Base-by-base conservation (phyloP, 768 basidiomycete species). In the Suillus tomentosus region DNA sequence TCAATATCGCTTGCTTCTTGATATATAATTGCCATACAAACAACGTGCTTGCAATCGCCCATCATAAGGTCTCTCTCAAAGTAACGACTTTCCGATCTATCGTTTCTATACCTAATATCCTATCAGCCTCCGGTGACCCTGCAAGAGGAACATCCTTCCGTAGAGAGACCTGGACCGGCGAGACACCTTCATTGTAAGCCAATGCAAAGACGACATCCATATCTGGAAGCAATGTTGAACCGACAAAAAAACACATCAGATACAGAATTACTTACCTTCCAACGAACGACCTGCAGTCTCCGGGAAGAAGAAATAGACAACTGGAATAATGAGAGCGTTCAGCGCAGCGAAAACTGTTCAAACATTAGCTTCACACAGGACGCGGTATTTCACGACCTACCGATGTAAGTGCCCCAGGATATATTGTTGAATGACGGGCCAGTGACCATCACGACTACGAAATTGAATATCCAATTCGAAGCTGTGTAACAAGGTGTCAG, bases 201-300 rank as follows among this genome's bases (percentile, higher is more conserved):
- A 54, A 19, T 19, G 82, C 82, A 68, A 83, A 84, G 40, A 84
- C 69, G 24, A 83, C 79, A 62, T 84, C 82, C 81, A 82, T 82
- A 40, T 58, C 56, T 58, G 17, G 17, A 27, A 58, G 17, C 19
- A 10, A 13, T 17, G 17, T 39, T 58, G 22, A 40, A 40, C 17
- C 24, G 17, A 13, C 8, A 15, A 22, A 24, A 57, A 27, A 39
- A 58, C 17, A 58, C 10, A 6, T 53, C 17, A 27, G 10, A 7
- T 27, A 9, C 6, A 24, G 13, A 70, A 70, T 27, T 27, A 27
- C 27, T n/a, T 61, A 78, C 80, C 85, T 76, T 87, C 85, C 17
- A 87, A 72, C 0, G 85, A 86, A 50, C 84, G 81, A 31, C 85
- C 84, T 19, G 85, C 81, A 3, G 86, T 87, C 75, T 87, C 86